phyloP scores from a whole-genome alignment of 192 early-diverging fungal species.

The Geranomyces variabilis region DNA sequence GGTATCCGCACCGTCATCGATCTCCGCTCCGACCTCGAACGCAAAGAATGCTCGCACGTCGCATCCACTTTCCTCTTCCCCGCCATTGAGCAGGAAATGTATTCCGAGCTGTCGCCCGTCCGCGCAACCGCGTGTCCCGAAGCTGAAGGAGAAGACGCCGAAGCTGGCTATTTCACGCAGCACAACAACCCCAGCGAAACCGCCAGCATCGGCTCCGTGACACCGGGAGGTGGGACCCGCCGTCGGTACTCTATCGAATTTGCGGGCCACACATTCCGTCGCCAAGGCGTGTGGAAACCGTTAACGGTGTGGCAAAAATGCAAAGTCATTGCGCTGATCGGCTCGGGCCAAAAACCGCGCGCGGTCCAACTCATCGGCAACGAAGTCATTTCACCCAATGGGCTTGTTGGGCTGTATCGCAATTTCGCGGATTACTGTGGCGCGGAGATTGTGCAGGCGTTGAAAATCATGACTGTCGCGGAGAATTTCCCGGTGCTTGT shows the following conservation, averaged over 20 bases:
- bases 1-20: slow-evolving; percentile 48
- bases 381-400: slow-evolving; percentile 37
- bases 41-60: slow-evolving; percentile 31
- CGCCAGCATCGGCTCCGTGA: background rate
- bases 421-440: slow-evolving; percentile 44
- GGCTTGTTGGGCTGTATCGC: slow-evolving; percentile 48
- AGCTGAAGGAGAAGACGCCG: background rate
- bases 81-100: slow-evolving; percentile 36
- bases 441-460: slow-evolving; percentile 37
- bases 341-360: slow-evolving; percentile 20
- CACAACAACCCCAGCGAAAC: background rate
- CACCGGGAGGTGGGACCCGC: background rate
- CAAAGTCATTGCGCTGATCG: slow-evolving; percentile 38
- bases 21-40: slow-evolving; percentile 42
- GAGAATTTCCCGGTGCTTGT: slow-evolving; percentile 47
- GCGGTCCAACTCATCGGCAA: slow-evolving; percentile 37
- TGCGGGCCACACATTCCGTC: slow-evolving; percentile 39
- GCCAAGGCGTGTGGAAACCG: slow-evolving; percentile 37
- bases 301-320: slow-evolving; percentile 24
- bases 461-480: slow-evolving; percentile 36
- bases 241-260: slow-evolving; percentile 39
- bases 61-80: slow-evolving; percentile 37
- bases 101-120: background rate
- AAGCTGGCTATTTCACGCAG: background rate
- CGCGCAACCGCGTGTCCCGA: background rate